phyloP scores from a whole-genome alignment of 805 yeast species.

The Candida railenensis region DNA sequence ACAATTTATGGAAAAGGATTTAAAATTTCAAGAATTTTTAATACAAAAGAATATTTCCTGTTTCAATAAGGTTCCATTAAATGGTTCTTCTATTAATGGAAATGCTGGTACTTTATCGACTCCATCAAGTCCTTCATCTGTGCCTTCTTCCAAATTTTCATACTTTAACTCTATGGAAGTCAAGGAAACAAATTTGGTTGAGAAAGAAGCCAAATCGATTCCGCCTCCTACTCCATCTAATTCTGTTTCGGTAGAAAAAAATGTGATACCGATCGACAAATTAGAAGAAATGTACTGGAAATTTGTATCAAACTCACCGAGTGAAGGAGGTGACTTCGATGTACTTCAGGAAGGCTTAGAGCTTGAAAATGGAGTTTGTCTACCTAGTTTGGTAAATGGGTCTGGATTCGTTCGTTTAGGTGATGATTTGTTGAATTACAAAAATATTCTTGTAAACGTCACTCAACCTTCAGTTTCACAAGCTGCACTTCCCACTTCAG shows the following conservation, averaged over 20 bases:
- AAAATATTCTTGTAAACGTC: constrained; percentile 18
- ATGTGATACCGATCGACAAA: constrained; percentile 12
- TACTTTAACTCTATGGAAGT: background rate
- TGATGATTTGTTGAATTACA: constrained; percentile 26
- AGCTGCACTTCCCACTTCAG: background rate
- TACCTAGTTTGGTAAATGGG: constrained; percentile 29
- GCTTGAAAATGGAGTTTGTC: constrained; percentile 23
- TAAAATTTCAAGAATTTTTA: constrained; percentile 36
- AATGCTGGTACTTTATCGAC: background rate
- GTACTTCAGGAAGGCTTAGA: constrained; percentile 21
- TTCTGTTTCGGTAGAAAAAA: constrained; percentile 10
- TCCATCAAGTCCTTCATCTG: background rate
- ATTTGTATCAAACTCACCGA: constrained; percentile 21
- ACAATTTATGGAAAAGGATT: constrained; percentile 59
- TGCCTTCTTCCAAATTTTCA: background rate
- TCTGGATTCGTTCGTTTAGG: constrained; percentile 35
- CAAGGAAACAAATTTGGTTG: background rate
- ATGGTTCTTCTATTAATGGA: background rate
- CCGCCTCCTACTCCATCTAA: background rate
- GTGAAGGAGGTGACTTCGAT: constrained; percentile 29
- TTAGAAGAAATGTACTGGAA: constrained; percentile 47
- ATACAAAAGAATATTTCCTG: constrained; percentile 13
- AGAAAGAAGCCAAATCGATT: background rate
- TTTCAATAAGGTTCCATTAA: constrained; percentile 8
- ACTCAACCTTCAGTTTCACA: constrained; percentile 9